These are phyloP conservation scores for Globisporangium paddicum DNA, from an alignment of 352 stramenopile species.

Conservation along the genomic window DNA sequence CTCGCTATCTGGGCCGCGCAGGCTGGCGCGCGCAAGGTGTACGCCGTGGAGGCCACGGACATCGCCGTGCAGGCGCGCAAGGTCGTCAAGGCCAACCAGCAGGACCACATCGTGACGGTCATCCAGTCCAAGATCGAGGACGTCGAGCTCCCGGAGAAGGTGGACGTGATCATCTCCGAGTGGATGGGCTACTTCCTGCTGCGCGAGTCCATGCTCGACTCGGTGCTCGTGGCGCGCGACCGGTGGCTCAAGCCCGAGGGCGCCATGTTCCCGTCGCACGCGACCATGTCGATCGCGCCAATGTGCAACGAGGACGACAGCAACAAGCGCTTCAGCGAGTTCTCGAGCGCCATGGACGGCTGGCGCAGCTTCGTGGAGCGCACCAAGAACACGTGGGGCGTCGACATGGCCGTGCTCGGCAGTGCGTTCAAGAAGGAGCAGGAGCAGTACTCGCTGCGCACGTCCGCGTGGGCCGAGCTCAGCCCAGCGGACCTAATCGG, in stretches of 20 bases:
- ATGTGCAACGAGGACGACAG: constrained; percentile 93
- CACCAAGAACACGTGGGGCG: constrained; percentile 94
- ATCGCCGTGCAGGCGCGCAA: constrained; percentile 96
- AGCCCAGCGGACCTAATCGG: constrained; percentile 73
- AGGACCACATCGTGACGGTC: constrained; percentile 96
- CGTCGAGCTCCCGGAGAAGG: constrained; percentile 95
- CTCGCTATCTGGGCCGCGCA: constrained; percentile 98
- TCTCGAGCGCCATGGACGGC: constrained; percentile 80
- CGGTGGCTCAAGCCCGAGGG: constrained; percentile 95
- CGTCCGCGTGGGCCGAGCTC: constrained; percentile 81
- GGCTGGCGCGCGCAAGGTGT: constrained; percentile 97
- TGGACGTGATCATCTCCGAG: constrained; percentile 99
- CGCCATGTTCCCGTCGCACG: constrained; percentile 98
- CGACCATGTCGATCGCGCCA: constrained; percentile 97
- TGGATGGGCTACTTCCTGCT: constrained; percentile 99
- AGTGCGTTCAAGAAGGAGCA: constrained; percentile 85
- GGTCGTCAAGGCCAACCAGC: constrained; percentile 95
- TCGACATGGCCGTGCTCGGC: constrained; percentile 95
- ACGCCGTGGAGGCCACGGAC: constrained; percentile 96
- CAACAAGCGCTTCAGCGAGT: constrained; percentile 83
- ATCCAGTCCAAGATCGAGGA: constrained; percentile 99
- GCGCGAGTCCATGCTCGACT: constrained; percentile 99
- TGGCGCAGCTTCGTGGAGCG: constrained; percentile 87
- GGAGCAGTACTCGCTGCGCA: constrained; percentile 85
- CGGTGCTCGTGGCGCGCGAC: constrained; percentile 94